Evolutionary conservation across 2,329 filamentous ascomycete species (phyloP).

Genomic region (Trichophyton equinum): DNA sequence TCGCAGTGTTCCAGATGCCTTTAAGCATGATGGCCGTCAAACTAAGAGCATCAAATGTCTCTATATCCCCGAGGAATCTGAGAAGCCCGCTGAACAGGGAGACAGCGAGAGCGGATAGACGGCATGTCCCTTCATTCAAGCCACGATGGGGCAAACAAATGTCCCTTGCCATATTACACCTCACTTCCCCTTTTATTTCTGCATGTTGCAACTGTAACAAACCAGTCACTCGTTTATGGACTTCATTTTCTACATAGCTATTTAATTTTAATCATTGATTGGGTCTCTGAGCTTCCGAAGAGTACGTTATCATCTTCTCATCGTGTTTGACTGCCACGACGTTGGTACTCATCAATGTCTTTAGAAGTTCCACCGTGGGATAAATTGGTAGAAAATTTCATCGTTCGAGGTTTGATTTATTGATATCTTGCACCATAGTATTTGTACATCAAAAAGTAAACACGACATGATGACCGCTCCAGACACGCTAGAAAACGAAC

Average conservation of each 20-base stretch:
- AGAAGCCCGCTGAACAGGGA: not conserved
- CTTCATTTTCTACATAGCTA: not conserved
- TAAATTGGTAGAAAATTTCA: not conserved
- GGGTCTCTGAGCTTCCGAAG: not conserved
- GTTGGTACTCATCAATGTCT: not conserved
- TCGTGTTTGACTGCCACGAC: not conserved
- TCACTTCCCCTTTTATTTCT: not conserved
- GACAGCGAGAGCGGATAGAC: not conserved
- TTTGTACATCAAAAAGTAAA: not conserved
- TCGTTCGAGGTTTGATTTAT: not conserved
- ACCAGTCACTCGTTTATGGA: slow-evolving; percentile 1
- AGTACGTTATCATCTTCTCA: too few relatives aligned
- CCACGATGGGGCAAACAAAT: not conserved
- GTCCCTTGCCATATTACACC: not conserved
- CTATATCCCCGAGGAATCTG: not conserved
- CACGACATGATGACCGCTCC: not conserved
- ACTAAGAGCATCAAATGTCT: slow-evolving; percentile 1
- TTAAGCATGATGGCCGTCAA: not conserved
- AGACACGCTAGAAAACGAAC: not conserved
- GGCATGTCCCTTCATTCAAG: not conserved
- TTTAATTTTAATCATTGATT: not conserved
- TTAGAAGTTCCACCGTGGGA: not conserved
- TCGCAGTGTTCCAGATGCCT: not conserved
- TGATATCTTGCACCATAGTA: not conserved
- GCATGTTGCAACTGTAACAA: not conserved